phyloP scores from a whole-genome alignment of 2,329 filamentous ascomycete genomes.

The Rhynchosporium agropyri region DNA sequence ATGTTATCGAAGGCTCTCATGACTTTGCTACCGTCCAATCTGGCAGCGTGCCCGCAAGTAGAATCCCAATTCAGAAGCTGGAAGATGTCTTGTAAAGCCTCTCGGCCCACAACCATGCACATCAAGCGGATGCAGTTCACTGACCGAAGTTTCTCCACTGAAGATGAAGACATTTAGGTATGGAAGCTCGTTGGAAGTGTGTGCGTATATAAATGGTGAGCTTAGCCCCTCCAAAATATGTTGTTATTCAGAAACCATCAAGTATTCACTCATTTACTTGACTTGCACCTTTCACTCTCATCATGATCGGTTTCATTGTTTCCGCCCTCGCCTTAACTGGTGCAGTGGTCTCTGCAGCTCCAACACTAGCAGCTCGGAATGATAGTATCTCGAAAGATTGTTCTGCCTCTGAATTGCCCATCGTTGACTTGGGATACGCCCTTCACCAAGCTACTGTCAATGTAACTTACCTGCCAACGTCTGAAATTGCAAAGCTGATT shows the following conservation, averaged over 20 bases:
- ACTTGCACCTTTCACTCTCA: neutral
- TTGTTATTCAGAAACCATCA: neutral
- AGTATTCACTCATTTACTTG: neutral
- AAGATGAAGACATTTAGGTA: neutral
- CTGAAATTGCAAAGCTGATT: neutral
- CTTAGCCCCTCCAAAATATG: neutral
- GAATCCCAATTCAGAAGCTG: neutral
- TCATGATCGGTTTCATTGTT: conserved; percentile 4
- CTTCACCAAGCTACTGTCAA: conserved; percentile 18
- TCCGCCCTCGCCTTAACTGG: conserved; percentile 11
- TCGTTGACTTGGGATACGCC: conserved; percentile 21
- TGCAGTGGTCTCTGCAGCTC: conserved; percentile 13
- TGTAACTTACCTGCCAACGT: neutral
- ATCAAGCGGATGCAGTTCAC: neutral
- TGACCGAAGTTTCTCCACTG: neutral
- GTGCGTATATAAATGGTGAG: neutral
- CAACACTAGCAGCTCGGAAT: conserved; percentile 1
- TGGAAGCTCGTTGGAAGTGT: neutral
- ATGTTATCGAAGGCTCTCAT: neutral
- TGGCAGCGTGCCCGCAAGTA: neutral
- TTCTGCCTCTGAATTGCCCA: conserved; percentile 1
- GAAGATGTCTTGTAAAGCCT: conserved; percentile 1
- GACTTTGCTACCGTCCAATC: neutral
- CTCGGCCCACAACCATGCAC: neutral
- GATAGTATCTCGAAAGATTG: neutral